Base-by-base conservation (phyloP, 108 stramenopile genomes). In the Asterionellopsis glacialis region DNA sequence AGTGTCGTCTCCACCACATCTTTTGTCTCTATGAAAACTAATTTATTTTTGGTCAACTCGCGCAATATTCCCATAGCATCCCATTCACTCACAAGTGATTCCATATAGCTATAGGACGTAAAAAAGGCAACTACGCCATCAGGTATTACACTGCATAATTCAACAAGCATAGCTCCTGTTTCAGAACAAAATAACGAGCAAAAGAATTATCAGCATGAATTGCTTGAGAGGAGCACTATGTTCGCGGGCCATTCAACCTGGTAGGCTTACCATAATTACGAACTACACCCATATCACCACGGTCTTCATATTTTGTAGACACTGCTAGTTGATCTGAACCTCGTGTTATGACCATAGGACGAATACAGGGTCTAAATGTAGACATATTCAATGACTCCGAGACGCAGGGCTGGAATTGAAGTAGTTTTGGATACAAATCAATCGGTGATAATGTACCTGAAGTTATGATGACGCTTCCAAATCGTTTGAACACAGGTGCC, bases 1-100 rank as follows among this genome's bases (percentile, higher is more conserved):
- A 99, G 63, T 0, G 97, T 98, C 4, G 99, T 99, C 67, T 98
- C 99, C 26, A 98, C 95, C 12, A 99, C 96, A 80, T 99, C 99
- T 65, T 98, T 98, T 12, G 98, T 99, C 76, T 99, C 98, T 45
- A 99, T 94, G 59, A 97, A 99, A 25, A 99, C 81, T 2, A 99
- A 76, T 70, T 99, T 99, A 18, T 91, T 81, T 55, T 95, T 90
- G 26, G 92, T 82, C 50, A 98, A 61, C 61, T 95, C 85, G 53
- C 85, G 72, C 49, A 98, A 71, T 26, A 96, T 85, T 10, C 95
- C 95, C 76, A 84, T 80, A 7, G 93, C 90, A 68, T 97, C 93
- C 98, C 97, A 98, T 63, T 93, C 86, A 15, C 81, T 77, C 12
- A 99, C 82, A 51, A 96, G 84, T 21, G 74, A 76, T 73, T 99